Evolutionary conservation across 306 rosid genomes (phyloP).

Genomic region (Delonix regia): DNA sequence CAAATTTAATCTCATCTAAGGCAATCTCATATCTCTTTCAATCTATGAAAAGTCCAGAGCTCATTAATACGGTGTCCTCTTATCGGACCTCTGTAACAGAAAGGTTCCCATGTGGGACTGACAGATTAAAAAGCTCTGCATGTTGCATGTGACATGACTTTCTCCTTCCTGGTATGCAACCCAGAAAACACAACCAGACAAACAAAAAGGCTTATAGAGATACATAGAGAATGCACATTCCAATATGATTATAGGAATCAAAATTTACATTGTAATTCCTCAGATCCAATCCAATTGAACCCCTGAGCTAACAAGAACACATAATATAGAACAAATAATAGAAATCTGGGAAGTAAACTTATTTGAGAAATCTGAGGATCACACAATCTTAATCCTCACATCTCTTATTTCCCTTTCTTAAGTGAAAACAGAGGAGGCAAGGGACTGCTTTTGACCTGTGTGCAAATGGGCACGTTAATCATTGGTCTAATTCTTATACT

Average conservation of each 20-base stretch:
- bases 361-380: conserved; percentile 40
- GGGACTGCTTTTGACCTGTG: conserved; percentile 69
- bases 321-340: conserved; percentile 14
- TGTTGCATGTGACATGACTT: conserved; percentile 43
- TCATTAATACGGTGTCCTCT: conserved; percentile 27
- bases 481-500: conserved; percentile 89
- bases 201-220: conserved; percentile 17
- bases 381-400: conserved; percentile 39
- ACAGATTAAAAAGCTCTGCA: conserved; percentile 43
- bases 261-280: conserved; percentile 72
- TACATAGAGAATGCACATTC: conserved; percentile 35
- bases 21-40: neutral
- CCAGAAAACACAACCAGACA: neutral
- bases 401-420: conserved; percentile 77
- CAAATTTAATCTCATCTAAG: too few species aligned
- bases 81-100: conserved; percentile 42
- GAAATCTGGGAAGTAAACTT: conserved; percentile 44
- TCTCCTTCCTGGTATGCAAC: conserved; percentile 5
- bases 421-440: conserved; percentile 92
- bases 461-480: conserved; percentile 93
- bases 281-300: conserved; percentile 60
- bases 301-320: conserved; percentile 52
- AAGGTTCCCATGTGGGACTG: conserved; percentile 53
- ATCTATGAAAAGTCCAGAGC: neutral
- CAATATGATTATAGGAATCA: conserved; percentile 60